Evolutionary conservation across 2,329 filamentous ascomycete genomes (phyloP), one percentile per base, ranked within the genome.

Genomic region (Hypocreales sp.): DNA sequence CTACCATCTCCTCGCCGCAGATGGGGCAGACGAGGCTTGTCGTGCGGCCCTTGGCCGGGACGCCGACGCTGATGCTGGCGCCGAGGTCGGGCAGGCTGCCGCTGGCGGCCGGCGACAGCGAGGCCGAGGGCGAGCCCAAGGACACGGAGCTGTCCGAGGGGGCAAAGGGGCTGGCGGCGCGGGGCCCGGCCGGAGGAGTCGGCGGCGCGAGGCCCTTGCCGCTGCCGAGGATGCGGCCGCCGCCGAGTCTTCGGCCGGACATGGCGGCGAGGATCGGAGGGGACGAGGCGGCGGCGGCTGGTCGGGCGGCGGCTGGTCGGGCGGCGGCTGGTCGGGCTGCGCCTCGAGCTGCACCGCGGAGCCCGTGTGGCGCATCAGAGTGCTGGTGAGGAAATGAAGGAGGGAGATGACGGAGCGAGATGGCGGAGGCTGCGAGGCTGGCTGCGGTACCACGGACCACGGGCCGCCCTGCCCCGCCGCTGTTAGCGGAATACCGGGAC

Each of bases 1-100:
- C 37, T 58, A 90, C 84, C 90, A 98, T 98, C 53, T 94, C 86
- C 56, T 95, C 92, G 41, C 76, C 84, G 55, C 90, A 98, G 47
- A 98, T 98, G n/a, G 90, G 90, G 51, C 90, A 98, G 30, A 87
- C 72, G 32, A 98, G 72, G 50, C 69, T 69, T 37, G 70, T 70
- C 28, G 71, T 32, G 33, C 47, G 40, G 7, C 64, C 34, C 60
- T 64, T 61, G 28, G 65, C 61, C 12, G 64, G 58, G 8, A 56
- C 54, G 14, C 56, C 63, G 13, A 90, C 56, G 29, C 79, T 84
- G 41, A 94, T 77, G 45, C 80, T 79, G 30, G 83, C 81, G 20
- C 72, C 70, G 28, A 94, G 67, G 35, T 76, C 73, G 24, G 77
- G 75, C 26, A 82, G 53, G 22, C 77, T 75, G 26, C 74, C 54